A percentile compares a stretch with the other conserved stretches of the same genome.
These are phyloP conservation scores for Thermothielavioides terrestris DNA, from an alignment of 495 filamentous ascomycete species.

Conservation along the genomic window DNA sequence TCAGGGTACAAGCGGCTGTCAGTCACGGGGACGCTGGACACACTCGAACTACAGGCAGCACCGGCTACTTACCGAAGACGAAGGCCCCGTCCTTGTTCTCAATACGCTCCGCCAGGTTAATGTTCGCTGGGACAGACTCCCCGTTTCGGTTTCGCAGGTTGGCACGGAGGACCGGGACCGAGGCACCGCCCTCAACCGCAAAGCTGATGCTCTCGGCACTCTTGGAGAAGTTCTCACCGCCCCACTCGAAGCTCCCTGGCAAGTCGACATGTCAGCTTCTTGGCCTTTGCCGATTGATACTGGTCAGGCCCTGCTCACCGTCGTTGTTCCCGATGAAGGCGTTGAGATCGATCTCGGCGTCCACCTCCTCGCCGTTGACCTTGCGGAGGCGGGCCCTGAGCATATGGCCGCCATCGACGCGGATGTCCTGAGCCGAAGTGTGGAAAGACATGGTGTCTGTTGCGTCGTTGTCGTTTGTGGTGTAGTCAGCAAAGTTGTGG, in stretches of 20 bases:
- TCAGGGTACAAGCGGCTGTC: no score
- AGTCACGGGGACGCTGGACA: no score
- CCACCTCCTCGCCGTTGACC: slow-evolving; percentile 22
- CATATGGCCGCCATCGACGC: slow-evolving; percentile 36
- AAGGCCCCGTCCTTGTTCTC: slow-evolving; percentile 20
- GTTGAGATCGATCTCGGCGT: slow-evolving; percentile 37
- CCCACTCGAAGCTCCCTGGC: slow-evolving; percentile 41
- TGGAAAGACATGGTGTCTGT: slow-evolving; percentile 35
- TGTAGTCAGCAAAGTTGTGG: no score
- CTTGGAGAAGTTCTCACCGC: slow-evolving; percentile 30
- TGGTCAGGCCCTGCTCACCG: slow-evolving; percentile 21
- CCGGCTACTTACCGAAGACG: slow-evolving; percentile 16
- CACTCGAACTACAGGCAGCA: no score
- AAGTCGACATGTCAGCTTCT: not conserved
- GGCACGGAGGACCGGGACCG: slow-evolving; percentile 26
- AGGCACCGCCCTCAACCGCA: slow-evolving; percentile 31
- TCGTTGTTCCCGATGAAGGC: slow-evolving; percentile 36
- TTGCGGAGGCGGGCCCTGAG: slow-evolving; percentile 29
- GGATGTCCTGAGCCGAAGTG: slow-evolving; percentile 27
- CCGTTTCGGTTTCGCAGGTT: slow-evolving; percentile 8
- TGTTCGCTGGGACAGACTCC: slow-evolving; percentile 4
- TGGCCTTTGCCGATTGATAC: not conserved
- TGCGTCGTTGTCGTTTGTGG: no score
- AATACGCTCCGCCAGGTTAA: slow-evolving; percentile 28
- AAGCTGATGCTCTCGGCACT: slow-evolving; percentile 35